Percentiles rank a stretch among this genome's conserved stretches.
These are phyloP conservation scores for Termitomyces sp. DNA, from an alignment of 768 basidiomycete genomes.

Conservation along the genomic window DNA sequence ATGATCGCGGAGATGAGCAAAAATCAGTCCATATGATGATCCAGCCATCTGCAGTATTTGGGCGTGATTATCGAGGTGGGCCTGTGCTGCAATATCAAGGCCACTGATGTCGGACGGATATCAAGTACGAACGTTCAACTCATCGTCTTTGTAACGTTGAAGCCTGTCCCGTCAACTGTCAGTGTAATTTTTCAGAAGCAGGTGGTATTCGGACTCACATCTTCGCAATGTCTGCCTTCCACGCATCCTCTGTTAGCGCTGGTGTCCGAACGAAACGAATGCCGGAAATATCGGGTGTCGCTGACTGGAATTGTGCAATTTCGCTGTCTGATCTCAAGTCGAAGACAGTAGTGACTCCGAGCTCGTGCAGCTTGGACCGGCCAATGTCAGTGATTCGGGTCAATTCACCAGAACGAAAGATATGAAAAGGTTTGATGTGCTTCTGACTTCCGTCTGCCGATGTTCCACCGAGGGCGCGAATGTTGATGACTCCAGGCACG, in stretches of 20 bases:
- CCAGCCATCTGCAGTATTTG: slow-evolving; percentile 28
- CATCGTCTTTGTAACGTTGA: neutral
- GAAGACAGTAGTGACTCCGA: slow-evolving; percentile 34
- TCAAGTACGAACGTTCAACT: neutral
- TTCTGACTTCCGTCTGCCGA: neutral
- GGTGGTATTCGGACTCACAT: slow-evolving; percentile 11
- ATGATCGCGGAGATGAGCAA: slow-evolving; percentile 33
- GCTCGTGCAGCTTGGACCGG: slow-evolving; percentile 24
- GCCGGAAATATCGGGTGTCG: slow-evolving; percentile 25
- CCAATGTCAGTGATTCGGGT: slow-evolving; percentile 30
- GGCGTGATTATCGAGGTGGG: slow-evolving; percentile 25
- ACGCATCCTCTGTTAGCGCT: slow-evolving; percentile 19
- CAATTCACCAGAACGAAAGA: slow-evolving; percentile 39
- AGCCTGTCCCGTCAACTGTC: neutral
- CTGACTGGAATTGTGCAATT: slow-evolving; percentile 27
- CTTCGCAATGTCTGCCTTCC: slow-evolving; percentile 21
- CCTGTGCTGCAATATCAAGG: slow-evolving; percentile 15
- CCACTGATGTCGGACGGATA: neutral
- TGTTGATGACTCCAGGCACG: slow-evolving; percentile 36
- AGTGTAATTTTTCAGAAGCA: neutral
- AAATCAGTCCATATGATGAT: slow-evolving; percentile 27
- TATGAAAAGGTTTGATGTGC: slow-evolving; percentile 23
- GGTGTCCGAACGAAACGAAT: slow-evolving; percentile 27
- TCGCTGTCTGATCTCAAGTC: slow-evolving; percentile 36
- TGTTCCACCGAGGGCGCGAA: slow-evolving; percentile 30